Conservation (phyloP, 2,329 filamentous ascomycete genomes). For the Cladosporium sp. region DNA sequence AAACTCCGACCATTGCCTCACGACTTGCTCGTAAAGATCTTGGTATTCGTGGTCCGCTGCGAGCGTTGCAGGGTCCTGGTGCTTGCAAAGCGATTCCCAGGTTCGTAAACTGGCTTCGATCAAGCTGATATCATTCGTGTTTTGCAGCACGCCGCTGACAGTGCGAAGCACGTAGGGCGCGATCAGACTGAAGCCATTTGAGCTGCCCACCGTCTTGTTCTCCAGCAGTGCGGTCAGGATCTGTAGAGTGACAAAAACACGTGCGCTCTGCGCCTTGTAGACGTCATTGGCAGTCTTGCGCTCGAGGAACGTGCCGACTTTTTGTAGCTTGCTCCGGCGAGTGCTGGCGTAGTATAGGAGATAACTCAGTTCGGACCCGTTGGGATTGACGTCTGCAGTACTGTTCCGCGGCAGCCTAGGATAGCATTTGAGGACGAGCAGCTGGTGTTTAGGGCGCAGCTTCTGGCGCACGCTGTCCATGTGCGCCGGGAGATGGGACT, state of each 20-base stretch:
- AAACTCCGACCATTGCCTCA: conserved; percentile 73
- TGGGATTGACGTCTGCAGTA: conserved; percentile 87
- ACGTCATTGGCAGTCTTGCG: conserved; percentile 91
- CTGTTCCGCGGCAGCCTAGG: conserved; percentile 81
- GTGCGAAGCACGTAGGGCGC: conserved; percentile 77
- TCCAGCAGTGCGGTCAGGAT: conserved; percentile 90
- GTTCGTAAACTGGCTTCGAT: conserved; percentile 84
- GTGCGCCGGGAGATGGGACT: conserved; percentile 25
- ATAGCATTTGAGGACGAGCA: conserved; percentile 93
- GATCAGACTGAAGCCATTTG: conserved; percentile 82
- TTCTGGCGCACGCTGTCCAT: conserved; percentile 22
- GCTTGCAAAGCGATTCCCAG: conserved; percentile 81
- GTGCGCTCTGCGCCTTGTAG: conserved; percentile 84
- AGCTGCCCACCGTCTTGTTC: conserved; percentile 58
- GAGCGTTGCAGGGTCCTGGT: conserved; percentile 82
- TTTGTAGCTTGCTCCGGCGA: conserved; percentile 90
- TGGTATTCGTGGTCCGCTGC: conserved; percentile 83
- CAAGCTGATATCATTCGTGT: conserved; percentile 85
- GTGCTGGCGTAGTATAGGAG: conserved; percentile 95
- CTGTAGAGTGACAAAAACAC: conserved; percentile 81
- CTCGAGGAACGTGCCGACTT: conserved; percentile 91
- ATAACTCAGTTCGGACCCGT: conserved; percentile 94
- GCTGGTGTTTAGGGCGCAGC: conserved; percentile 62
- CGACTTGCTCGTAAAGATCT: conserved; percentile 75
- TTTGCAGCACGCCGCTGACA: conserved; percentile 69